These are phyloP conservation scores for Diphasiastrum complanatum DNA, from an alignment of 83 land plant genomes.

Conservation along the genomic window DNA sequence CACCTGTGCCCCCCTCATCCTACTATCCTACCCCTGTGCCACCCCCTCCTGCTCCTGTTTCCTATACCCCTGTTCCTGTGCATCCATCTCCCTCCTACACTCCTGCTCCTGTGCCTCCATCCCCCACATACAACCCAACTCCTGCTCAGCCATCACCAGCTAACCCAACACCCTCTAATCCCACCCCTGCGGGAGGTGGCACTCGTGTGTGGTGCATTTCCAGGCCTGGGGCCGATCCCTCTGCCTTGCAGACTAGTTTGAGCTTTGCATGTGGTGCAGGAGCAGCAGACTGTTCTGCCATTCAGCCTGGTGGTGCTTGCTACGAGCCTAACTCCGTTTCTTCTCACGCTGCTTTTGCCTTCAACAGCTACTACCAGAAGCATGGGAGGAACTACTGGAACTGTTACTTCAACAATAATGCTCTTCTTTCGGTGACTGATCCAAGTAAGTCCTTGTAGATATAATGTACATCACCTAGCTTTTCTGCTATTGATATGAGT, in stretches of 20 bases:
- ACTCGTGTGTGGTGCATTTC: not conserved
- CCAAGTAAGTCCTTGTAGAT: not conserved
- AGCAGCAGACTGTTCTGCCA: not conserved
- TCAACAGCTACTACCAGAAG: not conserved
- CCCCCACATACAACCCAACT: not conserved
- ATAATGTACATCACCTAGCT: too few relatives aligned
- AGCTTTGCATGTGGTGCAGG: not conserved
- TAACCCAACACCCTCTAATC: not conserved
- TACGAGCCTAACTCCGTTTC: not conserved
- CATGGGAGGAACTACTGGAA: slow-evolving; percentile 2
- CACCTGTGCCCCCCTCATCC: too few relatives aligned
- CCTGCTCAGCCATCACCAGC: not conserved
- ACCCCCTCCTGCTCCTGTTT: too few relatives aligned
- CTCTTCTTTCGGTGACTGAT: not conserved
- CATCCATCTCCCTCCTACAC: not conserved
- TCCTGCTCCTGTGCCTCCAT: not conserved
- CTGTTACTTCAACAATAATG: not conserved
- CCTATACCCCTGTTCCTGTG: too few relatives aligned
- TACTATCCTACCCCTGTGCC: too few relatives aligned
- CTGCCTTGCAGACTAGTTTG: not conserved
- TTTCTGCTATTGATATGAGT: too few relatives aligned
- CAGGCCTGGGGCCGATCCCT: not conserved
- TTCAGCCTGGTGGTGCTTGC: not conserved
- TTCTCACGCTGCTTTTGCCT: not conserved
- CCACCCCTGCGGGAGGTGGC: not conserved